Conservation (phyloP, 2,329 filamentous ascomycete genomes). For the Plectosphaerella plurivora region DNA sequence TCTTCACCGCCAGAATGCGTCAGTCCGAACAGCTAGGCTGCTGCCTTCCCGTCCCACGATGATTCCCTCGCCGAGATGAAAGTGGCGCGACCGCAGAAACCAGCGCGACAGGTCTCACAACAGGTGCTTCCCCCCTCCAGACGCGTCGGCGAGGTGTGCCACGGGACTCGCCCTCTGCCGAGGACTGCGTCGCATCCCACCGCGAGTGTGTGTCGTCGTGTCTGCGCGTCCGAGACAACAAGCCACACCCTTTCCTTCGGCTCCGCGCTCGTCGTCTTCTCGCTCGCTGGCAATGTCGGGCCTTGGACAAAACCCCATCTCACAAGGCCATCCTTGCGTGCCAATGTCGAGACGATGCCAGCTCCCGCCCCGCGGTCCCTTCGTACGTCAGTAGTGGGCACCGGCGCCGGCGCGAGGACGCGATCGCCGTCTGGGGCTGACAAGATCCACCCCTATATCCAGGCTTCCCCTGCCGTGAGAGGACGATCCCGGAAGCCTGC, state of each 20-base stretch:
- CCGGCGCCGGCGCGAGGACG: background rate
- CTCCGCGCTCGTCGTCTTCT: background rate
- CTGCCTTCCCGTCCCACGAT: background rate
- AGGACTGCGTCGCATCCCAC: background rate
- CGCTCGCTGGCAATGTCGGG: background rate
- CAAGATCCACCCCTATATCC: background rate
- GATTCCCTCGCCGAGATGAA: background rate
- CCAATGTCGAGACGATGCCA: too few relatives aligned
- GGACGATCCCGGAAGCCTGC: background rate
- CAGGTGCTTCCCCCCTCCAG: background rate
- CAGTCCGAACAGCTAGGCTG: background rate
- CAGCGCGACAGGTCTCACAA: background rate
- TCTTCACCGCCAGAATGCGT: constrained; percentile 2
- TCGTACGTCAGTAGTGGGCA: background rate
- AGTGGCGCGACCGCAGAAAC: too few relatives aligned
- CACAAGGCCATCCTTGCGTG: too few relatives aligned
- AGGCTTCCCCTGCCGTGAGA: background rate
- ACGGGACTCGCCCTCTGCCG: background rate
- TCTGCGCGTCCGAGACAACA: background rate
- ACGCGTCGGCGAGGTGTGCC: background rate
- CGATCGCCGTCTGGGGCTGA: background rate
- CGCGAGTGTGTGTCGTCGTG: background rate
- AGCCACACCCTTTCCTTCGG: background rate
- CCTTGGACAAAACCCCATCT: too few relatives aligned
- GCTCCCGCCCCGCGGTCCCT: background rate